Percentiles rank a stretch among this genome's conserved stretches.
Evolutionary conservation across 495 filamentous ascomycete genomes (phyloP).

Genomic region (Penicillium atrosanguineum): DNA sequence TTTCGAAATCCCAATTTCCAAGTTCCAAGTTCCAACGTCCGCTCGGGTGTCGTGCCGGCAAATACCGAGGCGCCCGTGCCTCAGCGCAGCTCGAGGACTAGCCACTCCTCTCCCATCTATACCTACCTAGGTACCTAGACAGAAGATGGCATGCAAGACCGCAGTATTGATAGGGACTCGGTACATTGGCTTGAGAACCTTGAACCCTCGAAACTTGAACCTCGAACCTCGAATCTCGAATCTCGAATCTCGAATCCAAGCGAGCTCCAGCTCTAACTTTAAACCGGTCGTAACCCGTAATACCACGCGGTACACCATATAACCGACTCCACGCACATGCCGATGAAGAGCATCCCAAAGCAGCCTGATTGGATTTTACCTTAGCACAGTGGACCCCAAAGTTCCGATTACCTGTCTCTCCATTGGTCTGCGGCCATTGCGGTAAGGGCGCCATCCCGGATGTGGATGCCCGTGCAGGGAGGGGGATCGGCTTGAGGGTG

Average conservation of each 20-base stretch:
- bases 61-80: not conserved
- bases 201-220: not conserved
- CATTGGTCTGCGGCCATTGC: slow-evolving; percentile 11
- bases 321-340: slow-evolving; percentile 25
- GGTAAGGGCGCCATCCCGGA: slow-evolving; percentile 23
- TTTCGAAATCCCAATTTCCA: not conserved
- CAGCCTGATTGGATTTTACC: slow-evolving; percentile 20
- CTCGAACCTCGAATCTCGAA: not conserved
- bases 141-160: no score
- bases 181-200: not conserved
- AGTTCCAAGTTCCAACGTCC: not conserved
- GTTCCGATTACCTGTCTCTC: slow-evolving; percentile 12
- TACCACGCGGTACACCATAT: slow-evolving; percentile 14
- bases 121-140: no score
- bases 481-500: slow-evolving; percentile 7
- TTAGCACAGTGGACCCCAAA: slow-evolving; percentile 6
- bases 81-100: no score
- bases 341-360: slow-evolving; percentile 27
- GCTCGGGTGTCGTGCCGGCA: not conserved
- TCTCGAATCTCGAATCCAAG: not conserved
- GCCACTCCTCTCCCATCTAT: no score
- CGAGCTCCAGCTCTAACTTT: slow-evolving; percentile 12
- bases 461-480: slow-evolving; percentile 26
- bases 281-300: slow-evolving; percentile 5
- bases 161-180: no score